Evolutionary conservation across 2,329 filamentous ascomycete genomes (phyloP), one percentile per base, ranked within the genome.

Genomic region (Colletotrichum viniferum): DNA sequence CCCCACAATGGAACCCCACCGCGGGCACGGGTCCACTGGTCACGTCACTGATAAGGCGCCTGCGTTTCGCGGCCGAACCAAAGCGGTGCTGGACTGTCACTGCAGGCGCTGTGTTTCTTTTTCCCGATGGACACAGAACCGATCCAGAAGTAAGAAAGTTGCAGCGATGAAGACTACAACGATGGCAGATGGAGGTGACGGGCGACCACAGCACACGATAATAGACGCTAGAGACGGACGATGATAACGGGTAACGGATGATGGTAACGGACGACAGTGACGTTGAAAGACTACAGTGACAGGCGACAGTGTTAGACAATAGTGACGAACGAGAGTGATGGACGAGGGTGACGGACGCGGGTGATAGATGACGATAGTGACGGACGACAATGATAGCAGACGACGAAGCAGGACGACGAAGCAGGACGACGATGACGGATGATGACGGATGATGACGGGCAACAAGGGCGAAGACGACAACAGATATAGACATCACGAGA

Each of bases 11-110:
- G 28, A 52, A 52, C 43, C 43, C 52, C 14, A n/a, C 55, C 38
- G 36, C 61, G n/a, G 21, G 48, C n/a, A 26, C 32, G 38, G 73
- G 2, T 58, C 73, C 62, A 73, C 56, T 10, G 7, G 10, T 28
- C 73, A 69, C 73, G 73, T 76, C 73, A 76, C 73, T 69, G 63
- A 68, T 69, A 76, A 68, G 73, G 13, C 58, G 55, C 13, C 30
- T 9, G 26, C 34, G 26, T 48, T 30, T 28, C 43, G n/a, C 21
- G 6, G n/a, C 56, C 10, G 14, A 21, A 5, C 34, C 52, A 48
- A 43, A 56, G 14, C 55, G 34, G 43, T 13, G 36, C n/a, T 71
- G 2, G 24, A 52, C 24, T 68, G 48, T 66, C 30, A 62, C 38
- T 24, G 30, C 21, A 38, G 7, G n/a, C 5, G 14, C 7, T 52